Percentiles rank a stretch among this genome's conserved stretches.
phyloP scores from a whole-genome alignment of 345 rosid species.

The Sisymbrium irio region DNA sequence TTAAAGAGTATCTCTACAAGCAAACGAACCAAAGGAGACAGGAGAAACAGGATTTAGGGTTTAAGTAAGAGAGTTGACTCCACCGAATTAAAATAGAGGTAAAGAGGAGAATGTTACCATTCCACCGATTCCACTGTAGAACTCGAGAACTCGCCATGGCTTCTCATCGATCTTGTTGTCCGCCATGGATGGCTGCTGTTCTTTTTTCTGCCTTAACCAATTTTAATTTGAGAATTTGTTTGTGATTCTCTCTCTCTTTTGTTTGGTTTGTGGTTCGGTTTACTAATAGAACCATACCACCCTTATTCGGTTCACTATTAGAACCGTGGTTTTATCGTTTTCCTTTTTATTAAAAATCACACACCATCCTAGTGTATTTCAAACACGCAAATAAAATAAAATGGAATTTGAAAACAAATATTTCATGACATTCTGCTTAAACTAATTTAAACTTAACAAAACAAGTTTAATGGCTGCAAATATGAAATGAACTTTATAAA shows the following conservation, averaged over 20 bases:
- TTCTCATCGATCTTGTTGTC: slow-evolving; percentile 34
- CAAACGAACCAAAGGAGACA: not conserved
- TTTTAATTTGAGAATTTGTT: not conserved
- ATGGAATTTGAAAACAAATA: not conserved
- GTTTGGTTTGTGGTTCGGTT: not conserved
- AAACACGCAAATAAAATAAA: not conserved
- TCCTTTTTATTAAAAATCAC: not conserved
- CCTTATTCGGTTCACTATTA: not conserved
- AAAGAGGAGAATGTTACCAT: slow-evolving; percentile 48
- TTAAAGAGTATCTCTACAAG: slow-evolving; percentile 69
- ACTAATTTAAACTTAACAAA: not conserved
- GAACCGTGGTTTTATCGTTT: not conserved
- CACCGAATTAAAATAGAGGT: not conserved
- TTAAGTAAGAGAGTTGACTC: not conserved
- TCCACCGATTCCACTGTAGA: slow-evolving; percentile 92
- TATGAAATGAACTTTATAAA: not conserved
- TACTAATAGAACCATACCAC: slow-evolving; percentile 1
- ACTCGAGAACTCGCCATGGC: slow-evolving; percentile 84
- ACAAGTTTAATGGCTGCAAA: not conserved
- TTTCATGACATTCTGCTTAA: too few species aligned
- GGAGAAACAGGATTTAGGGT: slow-evolving; percentile 14
- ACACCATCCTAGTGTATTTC: too few species aligned
- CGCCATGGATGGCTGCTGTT: slow-evolving; percentile 36
- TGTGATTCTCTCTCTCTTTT: not conserved
- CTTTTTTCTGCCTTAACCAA: not conserved